Base-by-base conservation (phyloP, 768 basidiomycete species). In the Aureoboletus auriporus region DNA sequence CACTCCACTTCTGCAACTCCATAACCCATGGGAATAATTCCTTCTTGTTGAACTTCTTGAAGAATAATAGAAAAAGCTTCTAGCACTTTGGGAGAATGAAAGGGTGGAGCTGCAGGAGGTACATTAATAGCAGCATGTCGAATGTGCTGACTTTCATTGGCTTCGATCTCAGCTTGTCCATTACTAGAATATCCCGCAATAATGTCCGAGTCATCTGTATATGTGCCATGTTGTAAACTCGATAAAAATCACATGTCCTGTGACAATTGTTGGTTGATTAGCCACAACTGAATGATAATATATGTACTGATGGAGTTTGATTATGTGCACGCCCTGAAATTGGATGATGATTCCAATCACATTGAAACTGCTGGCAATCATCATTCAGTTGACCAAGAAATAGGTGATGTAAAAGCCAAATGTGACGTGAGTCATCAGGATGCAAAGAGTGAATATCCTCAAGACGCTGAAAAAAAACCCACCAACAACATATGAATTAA, bases 361-460 rank as follows among this genome's bases (percentile, higher is more conserved):
- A 23, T 23, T 23, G 20, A 23, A 23, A 23, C 20, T 23, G 20
- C 4, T 23, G 20, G 20, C 20, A 23, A 23, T 23, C 20, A 23
- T 23, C 20, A 23, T 23, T 23, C 17, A 77, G 66, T 0, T 33
- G 33, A 3, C 58, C 47, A 0, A 77, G 62, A 49, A 77, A 78
- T 0, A 77, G 58, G 28, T 31, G 17, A 26, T 76, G 72, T 0
- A 79, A 55, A 0, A 79, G 60, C 77, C 76, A 77, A 0, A 73
- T 51, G 49, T 78, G 75, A 13, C 44, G 8, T 0, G 61, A 48
- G 16, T 74, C 57, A 0, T 49, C 42, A 0, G 46, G 26, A 37
- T 76, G 58, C 0, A 78, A 64, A 2, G 37, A 12, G 51, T 77
- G 73, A 1, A 62, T 43, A 0, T 46, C 9, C 37, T 75, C 72